phyloP scores from a whole-genome alignment of 345 rosid species.

The Salix exigua region DNA sequence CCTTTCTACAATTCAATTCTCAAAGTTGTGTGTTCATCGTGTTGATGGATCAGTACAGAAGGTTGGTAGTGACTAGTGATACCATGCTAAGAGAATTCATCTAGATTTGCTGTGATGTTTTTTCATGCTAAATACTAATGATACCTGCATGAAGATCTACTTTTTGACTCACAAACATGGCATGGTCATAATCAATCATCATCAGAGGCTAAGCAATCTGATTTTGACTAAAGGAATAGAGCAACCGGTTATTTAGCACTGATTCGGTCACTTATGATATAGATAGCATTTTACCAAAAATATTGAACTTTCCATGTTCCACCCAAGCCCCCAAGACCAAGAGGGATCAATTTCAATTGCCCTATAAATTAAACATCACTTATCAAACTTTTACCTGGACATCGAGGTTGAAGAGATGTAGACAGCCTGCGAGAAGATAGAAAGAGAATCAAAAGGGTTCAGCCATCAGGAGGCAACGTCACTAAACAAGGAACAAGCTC shows the following conservation, averaged over 20 bases:
- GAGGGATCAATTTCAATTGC: background rate
- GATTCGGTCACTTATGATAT: no score
- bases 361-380: background rate
- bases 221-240: background rate
- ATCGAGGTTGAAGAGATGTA: constrained; percentile 76
- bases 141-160: background rate
- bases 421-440: constrained; percentile 54
- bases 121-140: background rate
- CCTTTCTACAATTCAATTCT: background rate
- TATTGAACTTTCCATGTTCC: background rate
- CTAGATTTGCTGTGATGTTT: background rate
- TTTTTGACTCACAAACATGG: background rate
- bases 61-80: no score
- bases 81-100: background rate
- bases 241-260: background rate
- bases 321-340: background rate
- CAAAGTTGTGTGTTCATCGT: background rate
- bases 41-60: background rate
- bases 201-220: background rate
- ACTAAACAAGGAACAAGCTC: background rate
- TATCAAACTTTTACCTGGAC: constrained; percentile 60
- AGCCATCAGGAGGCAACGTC: background rate
- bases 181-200: background rate
- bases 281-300: background rate
- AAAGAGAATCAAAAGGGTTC: background rate